Base-by-base conservation (phyloP, 2,329 filamentous ascomycete genomes). In the Trichoderma simmonsii region DNA sequence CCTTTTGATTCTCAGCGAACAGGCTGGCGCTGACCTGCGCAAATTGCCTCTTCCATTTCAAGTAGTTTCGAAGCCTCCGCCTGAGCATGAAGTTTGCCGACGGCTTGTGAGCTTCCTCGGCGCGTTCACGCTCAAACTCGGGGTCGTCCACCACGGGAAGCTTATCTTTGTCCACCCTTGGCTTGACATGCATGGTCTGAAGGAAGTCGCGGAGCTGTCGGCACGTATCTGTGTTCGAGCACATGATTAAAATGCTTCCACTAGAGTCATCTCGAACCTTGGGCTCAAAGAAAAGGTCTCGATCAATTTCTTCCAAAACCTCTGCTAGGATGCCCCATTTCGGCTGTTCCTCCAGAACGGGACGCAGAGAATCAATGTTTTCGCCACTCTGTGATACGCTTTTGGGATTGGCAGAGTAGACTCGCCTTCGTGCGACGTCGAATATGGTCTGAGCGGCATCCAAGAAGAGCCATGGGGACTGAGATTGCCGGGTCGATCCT, bases 391-490 rank as follows among this genome's bases (percentile, higher is more conserved):
- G 81, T 2, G 84, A 83, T 21, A 84, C 84, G 5, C 86, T 83
- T 63, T 87, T 89, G 34, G 90, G 87, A 69, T 85, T 89, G 57
- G 93, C 88, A 9, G 92, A 90, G 78, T 98, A 99, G 6, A 98
- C 95, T 75, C 96, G 88, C 71, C 91, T 89, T 79, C 94, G 96
- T 1, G 96, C 94, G 4, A 93, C 94, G 73, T 95, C 92, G 75
- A 99, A 98, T 14, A 99, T 93, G 18, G 93, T 95, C 80, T 98
- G 93, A 0, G 96, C 95, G 28, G 95, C 95, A 80, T 98, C 96
- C 6, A 98, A 87, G 77, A 98, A 98, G 36, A 99, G 86, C 96
- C 96, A 99, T 0, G 96, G 96, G 0, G 95, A 97, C 77, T 97
- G 94, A 39, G 91, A 95, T 78, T 97, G 93, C 74, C 91, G 90